Base-by-base conservation (phyloP, 1,139 yeast species). In the Saccharomyces hybrid region DNA sequence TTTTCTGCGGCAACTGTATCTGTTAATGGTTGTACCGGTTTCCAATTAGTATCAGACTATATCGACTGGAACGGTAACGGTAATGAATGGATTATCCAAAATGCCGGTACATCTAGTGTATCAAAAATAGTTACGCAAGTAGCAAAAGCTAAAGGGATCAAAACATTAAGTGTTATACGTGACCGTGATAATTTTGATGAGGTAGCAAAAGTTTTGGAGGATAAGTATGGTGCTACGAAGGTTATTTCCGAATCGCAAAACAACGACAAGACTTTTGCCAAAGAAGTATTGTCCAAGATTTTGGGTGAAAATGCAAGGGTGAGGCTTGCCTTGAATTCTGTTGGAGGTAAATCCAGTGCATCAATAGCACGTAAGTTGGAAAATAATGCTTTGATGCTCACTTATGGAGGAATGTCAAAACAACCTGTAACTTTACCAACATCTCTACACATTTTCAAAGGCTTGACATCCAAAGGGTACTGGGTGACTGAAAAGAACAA, bases 391-490 rank as follows among this genome's bases (percentile, higher is more conserved):
- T 78, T 86, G 59, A 77, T 93, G 77, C 82, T 88, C 64, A 90
- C 99, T 0, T 93, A 93, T 68, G 99, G 99, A 29, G 99, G 97
- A 51, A 93, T 93, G 99, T 88, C 98, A 5, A 84, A 84, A 76
- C 93, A 89, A 73, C 99, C 99, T 2, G 95, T 95, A 27, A 80
- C 82, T 16, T 73, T 93, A 56, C 97, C 98, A 47, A 89, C 97
- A 0, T 82, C 96, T 1, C 74, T 88, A 58, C 88, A 88, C 66
- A 91, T 95, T 60, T 93, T 93, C 77, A 93, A 90, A 70, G 87
- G 91, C 66, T 72, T 93, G 57, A 84, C 88, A 19, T 83, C 91
- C 56, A 82, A 84, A 47, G 99, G 99, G 0, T 93, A 87, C 74
- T 93, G 99, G 99, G 83, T 93, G 54, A 88, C 98, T 9, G 83